phyloP scores from a whole-genome alignment of 495 filamentous ascomycete genomes.

The Talaromyces nanjingensis region DNA sequence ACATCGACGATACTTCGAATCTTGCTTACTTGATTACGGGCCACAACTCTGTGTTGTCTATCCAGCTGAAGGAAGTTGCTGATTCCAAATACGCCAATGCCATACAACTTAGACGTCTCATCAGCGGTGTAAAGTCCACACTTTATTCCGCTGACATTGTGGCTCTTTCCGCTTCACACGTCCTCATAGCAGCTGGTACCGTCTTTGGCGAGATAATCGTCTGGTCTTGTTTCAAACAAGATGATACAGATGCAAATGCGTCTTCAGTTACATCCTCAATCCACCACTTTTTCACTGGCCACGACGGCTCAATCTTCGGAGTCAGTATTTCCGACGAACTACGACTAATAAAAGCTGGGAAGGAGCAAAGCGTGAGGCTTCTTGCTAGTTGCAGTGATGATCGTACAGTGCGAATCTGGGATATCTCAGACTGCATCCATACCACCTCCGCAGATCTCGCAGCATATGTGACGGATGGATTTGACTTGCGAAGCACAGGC shows the following conservation, averaged over 20 bases:
- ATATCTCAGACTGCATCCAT: constrained; percentile 51
- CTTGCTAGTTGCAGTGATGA: constrained; percentile 95
- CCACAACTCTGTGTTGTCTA: constrained; percentile 66
- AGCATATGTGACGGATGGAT: constrained; percentile 38
- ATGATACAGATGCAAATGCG: neutral
- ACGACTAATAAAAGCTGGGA: constrained; percentile 16
- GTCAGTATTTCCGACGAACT: constrained; percentile 67
- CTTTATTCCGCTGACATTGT: constrained; percentile 77
- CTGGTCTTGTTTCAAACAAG: constrained; percentile 58
- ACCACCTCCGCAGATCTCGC: constrained; percentile 24
- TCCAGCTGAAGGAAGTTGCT: constrained; percentile 18
- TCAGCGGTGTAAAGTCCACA: constrained; percentile 71
- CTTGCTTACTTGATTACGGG: constrained; percentile 60
- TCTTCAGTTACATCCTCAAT: constrained; percentile 24
- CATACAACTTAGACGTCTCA: constrained; percentile 35
- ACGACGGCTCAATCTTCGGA: constrained; percentile 91
- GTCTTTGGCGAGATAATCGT: constrained; percentile 90
- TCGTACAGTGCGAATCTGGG: constrained; percentile 83
- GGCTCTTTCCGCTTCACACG: constrained; percentile 43
- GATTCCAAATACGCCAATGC: constrained; percentile 16
- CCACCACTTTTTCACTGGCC: constrained; percentile 72
- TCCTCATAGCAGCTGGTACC: constrained; percentile 81
- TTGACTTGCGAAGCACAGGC: constrained; percentile 36
- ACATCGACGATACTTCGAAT: constrained; percentile 11
- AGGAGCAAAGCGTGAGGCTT: constrained; percentile 40